Evolutionary conservation across 2,329 filamentous ascomycete genomes (phyloP), one percentile per base, ranked within the genome.

Genomic region (Trichoderma polysporum): DNA sequence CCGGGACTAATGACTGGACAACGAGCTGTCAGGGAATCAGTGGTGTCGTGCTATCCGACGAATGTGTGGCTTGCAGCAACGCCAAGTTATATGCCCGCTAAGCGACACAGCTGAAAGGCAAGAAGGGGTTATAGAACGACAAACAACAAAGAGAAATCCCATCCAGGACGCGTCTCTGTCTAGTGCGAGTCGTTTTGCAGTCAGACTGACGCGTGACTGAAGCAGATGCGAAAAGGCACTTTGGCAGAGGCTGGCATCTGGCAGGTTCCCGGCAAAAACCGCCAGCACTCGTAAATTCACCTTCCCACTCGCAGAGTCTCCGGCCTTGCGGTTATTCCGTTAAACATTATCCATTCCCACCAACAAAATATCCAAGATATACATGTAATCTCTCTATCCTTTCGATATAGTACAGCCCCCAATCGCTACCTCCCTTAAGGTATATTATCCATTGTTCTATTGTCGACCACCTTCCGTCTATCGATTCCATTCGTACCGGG

Each of bases 261-360:
- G 50, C 65, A 67, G 39, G 50, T 50, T 49, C 49, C 49, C 8
- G 49, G 52, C 39, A 41, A 47, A 49, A n/a, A n/a, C n/a, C n/a
- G n/a, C n/a, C n/a, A n/a, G n/a, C n/a, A n/a, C n/a, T n/a, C n/a
- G n/a, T n/a, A n/a, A n/a, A 25, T 3, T 52, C 61, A 49, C 52
- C 53, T 66, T 39, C 53, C 9, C 7, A 15, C 33, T 31, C 13
- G 39, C 39, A 47, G 31, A 39, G 4, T 17, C 35, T 17, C 27
- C 63, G 63, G 63, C 29, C 13, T n/a, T 25, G 54, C 63, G 47
- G 35, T 66, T 60, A 52, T 60, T 66, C 63, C 63, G 54, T 33
- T 8, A 35, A 17, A 17, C 37, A 27, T n/a, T 15, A 19, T 25
- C 27, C 19, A 17, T 63, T 15, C 8, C 35, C 17, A 31, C 19